Evolutionary conservation across 2,329 filamentous ascomycete species (phyloP).

Genomic region (Alternaria sp.): DNA sequence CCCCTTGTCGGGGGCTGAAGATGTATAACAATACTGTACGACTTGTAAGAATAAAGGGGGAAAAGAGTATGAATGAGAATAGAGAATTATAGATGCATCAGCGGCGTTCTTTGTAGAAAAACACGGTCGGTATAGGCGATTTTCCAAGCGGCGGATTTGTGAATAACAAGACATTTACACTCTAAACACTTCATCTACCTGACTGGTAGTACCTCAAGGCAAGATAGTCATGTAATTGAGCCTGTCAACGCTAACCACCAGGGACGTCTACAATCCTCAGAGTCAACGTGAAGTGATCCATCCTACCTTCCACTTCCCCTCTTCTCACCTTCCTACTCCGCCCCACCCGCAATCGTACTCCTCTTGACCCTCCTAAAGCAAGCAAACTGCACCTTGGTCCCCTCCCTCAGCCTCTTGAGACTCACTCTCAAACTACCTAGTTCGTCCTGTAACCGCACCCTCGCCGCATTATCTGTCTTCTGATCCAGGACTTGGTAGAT

Average conservation of each 20-base stretch:
- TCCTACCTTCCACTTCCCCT: slow-evolving; percentile 8
- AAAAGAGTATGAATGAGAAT: slow-evolving; percentile 1
- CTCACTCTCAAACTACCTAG: slow-evolving; percentile 87
- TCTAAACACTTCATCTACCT: not conserved
- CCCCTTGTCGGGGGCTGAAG: slow-evolving; percentile 41
- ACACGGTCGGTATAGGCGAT: not conserved
- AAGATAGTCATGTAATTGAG: too few relatives aligned
- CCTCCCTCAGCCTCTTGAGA: slow-evolving; percentile 69
- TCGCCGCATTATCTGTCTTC: slow-evolving; percentile 86
- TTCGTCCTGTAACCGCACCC: slow-evolving; percentile 81
- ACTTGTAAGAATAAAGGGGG: slow-evolving; percentile 1
- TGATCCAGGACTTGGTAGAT: slow-evolving; percentile 92
- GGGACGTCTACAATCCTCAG: too few relatives aligned
- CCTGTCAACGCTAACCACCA: too few relatives aligned
- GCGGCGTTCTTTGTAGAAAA: slow-evolving; percentile 12
- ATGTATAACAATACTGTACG: slow-evolving; percentile 25
- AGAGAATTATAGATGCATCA: slow-evolving; percentile 13
- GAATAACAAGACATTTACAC: slow-evolving; percentile 7
- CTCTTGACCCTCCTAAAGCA: slow-evolving; percentile 48
- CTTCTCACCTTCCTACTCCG: slow-evolving; percentile 19
- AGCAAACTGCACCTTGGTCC: slow-evolving; percentile 50
- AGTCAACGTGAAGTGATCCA: too few relatives aligned
- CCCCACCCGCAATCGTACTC: slow-evolving; percentile 4
- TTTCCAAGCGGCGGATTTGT: slow-evolving; percentile 19
- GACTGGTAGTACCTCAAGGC: not conserved